phyloP scores from a whole-genome alignment of 495 filamentous ascomycete species.

The Penicillium flavigenum region DNA sequence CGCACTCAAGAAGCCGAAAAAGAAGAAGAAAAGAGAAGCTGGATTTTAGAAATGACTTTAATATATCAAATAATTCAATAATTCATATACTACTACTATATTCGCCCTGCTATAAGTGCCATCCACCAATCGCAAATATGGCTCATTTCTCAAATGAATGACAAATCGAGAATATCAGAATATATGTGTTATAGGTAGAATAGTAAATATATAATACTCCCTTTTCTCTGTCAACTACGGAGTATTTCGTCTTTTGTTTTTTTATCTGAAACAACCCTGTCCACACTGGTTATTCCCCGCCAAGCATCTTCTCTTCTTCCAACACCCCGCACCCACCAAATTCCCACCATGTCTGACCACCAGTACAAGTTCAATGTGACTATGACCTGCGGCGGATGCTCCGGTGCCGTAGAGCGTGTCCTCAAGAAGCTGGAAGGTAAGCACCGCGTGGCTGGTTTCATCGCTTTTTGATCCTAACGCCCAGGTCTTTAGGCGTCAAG shows the following conservation, averaged over 20 bases:
- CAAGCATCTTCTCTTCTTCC: conserved; percentile 3
- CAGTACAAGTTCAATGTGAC: conserved; percentile 68
- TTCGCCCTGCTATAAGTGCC: background rate
- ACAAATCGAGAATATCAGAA: conserved; percentile 47
- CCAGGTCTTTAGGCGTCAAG: conserved; percentile 66
- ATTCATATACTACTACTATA: background rate
- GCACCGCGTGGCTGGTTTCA: conserved; percentile 19
- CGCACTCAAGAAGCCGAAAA: conserved; percentile 35
- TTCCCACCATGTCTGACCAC: conserved; percentile 56
- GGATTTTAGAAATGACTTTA: conserved; percentile 36
- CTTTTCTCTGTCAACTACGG: background rate
- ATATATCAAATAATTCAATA: background rate
- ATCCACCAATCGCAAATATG: conserved; percentile 24
- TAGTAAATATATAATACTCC: background rate
- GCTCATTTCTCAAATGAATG: conserved; percentile 13
- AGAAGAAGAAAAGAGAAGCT: conserved; percentile 43
- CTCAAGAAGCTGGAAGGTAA: conserved; percentile 89
- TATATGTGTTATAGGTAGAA: background rate
- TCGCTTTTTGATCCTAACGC: background rate
- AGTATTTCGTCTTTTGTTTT: no score
- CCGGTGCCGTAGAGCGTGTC: conserved; percentile 79
- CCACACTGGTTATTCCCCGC: conserved; percentile 1
- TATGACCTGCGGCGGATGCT: conserved; percentile 71
- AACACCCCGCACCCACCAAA: conserved; percentile 9
- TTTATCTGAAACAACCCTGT: background rate